Percentiles rank a stretch among this genome's conserved stretches.
phyloP scores from a whole-genome alignment of 306 rosid genomes.

The Aeschynomene evenia region DNA sequence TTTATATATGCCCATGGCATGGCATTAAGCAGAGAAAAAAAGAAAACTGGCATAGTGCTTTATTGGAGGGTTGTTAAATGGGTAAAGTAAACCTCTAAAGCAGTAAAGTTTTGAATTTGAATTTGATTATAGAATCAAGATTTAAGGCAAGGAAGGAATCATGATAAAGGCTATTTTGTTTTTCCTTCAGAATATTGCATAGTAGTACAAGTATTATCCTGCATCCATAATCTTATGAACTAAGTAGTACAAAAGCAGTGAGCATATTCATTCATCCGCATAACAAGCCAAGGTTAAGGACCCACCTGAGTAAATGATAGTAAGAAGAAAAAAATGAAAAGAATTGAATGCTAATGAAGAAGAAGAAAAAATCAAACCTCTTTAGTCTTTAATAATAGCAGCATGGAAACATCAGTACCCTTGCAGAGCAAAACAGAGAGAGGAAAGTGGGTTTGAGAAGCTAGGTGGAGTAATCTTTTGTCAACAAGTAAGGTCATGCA shows the following conservation, averaged over 20 bases:
- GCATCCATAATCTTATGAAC: conserved; percentile 12
- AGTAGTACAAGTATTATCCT: not conserved
- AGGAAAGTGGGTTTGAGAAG: conserved; percentile 9
- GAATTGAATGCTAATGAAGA: not conserved
- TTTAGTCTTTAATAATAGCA: conserved; percentile 28
- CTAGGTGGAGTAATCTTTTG: not conserved
- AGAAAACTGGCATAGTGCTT: not conserved
- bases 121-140: not conserved
- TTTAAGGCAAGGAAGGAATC: not conserved
- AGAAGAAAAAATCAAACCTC: conserved; percentile 19
- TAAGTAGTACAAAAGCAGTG: conserved; percentile 4
- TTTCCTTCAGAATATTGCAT: not conserved
- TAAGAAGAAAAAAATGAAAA: not conserved
- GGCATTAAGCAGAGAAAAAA: not conserved
- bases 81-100: not conserved
- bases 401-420: not conserved
- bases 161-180: not conserved
- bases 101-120: not conserved
- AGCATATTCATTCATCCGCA: not conserved
- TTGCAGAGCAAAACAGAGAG: not conserved
- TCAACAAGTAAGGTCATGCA: not conserved
- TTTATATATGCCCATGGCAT: too few species aligned
- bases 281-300: conserved; percentile 11
- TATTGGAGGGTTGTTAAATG: not conserved
- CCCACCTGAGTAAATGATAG: conserved; percentile 4